Evolutionary conservation across 306 rosid species (phyloP).

Genomic region (Ormosia emarginata): DNA sequence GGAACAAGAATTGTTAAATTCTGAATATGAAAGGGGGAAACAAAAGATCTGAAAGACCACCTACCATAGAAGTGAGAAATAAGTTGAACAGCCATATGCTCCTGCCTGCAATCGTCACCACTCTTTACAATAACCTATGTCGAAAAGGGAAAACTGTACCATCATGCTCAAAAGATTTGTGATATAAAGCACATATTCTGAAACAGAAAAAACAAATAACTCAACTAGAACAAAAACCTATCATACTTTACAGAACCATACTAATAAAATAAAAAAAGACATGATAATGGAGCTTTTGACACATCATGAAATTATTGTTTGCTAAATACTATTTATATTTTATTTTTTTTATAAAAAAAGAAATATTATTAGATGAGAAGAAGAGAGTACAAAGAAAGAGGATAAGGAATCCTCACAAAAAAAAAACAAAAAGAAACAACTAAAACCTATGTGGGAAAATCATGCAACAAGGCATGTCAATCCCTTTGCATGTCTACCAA

Average conservation of each 20-base stretch:
- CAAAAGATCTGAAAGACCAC: conserved; percentile 17
- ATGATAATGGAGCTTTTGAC: not conserved
- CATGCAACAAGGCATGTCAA: no score
- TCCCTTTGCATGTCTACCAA: no score
- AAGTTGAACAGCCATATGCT: conserved; percentile 98
- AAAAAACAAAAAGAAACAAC: no score
- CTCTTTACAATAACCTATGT: conserved; percentile 91
- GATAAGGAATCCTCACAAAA: no score
- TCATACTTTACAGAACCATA: not conserved
- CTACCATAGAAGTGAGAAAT: conserved; percentile 95
- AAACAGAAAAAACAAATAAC: not conserved
- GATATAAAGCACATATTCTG: conserved; percentile 8
- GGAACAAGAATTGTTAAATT: not conserved
- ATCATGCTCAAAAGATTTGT: conserved; percentile 9
- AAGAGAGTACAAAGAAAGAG: no score
- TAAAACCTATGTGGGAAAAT: no score
- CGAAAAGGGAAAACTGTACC: conserved; percentile 17
- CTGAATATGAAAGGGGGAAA: not conserved
- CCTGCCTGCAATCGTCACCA: conserved; percentile 99
- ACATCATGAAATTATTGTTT: not conserved
- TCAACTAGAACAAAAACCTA: conserved; percentile 4
- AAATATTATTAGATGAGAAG: no score
- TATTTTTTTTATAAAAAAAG: no score
- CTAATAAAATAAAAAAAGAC: not conserved
- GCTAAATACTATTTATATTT: not conserved